Conservation (phyloP, 371 early-diverging fungal species). For the Coemansia sp. region DNA sequence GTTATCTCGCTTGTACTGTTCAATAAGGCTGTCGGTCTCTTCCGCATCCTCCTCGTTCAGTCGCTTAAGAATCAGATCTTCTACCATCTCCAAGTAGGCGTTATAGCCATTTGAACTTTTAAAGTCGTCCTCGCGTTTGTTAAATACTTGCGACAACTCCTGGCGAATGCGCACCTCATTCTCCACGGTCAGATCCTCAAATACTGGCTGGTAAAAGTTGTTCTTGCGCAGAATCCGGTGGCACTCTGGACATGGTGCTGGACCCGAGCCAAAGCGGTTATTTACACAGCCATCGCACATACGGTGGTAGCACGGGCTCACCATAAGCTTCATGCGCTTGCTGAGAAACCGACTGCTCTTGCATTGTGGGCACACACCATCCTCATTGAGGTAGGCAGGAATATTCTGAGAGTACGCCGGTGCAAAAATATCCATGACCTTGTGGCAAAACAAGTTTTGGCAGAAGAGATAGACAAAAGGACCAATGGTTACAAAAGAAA, state of each 20-base stretch:
- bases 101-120: conserved; percentile 73
- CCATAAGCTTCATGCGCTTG: conserved; percentile 87
- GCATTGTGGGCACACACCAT: conserved; percentile 95
- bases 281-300: conserved; percentile 94
- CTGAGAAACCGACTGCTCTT: conserved; percentile 93
- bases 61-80: conserved; percentile 85
- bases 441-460: neutral
- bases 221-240: conserved; percentile 76
- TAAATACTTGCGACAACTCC: conserved; percentile 78
- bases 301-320: conserved; percentile 97
- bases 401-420: conserved; percentile 47
- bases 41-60: conserved; percentile 84
- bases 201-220: conserved; percentile 85
- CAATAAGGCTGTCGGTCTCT: conserved; percentile 78
- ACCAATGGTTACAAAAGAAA: neutral
- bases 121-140: conserved; percentile 91
- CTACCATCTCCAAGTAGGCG: conserved; percentile 90
- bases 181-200: conserved; percentile 92
- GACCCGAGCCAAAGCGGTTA: conserved; percentile 78
- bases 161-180: conserved; percentile 92
- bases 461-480: neutral
- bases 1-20: conserved; percentile 77
- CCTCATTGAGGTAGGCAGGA: conserved; percentile 45
- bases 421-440: conserved; percentile 41
- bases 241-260: conserved; percentile 94